Base-by-base conservation (phyloP, 192 early-diverging fungal genomes). In the Rhizophagus sp. region DNA sequence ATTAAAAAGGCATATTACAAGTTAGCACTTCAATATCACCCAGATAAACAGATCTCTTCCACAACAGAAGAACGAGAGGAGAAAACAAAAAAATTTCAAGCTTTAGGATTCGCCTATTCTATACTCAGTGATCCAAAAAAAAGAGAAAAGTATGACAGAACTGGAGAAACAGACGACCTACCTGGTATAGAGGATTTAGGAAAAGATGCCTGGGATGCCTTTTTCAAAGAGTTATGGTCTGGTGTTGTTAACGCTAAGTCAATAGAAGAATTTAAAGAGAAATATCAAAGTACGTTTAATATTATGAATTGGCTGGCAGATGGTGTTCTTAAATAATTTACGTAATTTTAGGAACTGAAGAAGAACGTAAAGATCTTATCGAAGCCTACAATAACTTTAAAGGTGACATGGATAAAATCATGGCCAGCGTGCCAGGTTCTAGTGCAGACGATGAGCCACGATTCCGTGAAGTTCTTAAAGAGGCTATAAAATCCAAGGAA, bases 1-100 rank as follows among this genome's bases (percentile, higher is more conserved):
- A 96, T 99, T 82, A 97, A 96, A 78, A 93, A 91, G 76, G 95
- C 97, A 25, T 98, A 92, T 85, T 90, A 96, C 75, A 94, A 93
- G 84, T 85, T 98, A 69, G 96, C 95, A n/a, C 90, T 97, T 80
- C 84, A 93, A 81, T 95, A 92, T 88, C 94, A 95, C 78, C 94
- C 94, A 19, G 94, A 95, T 73, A 93, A 91, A 74, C 93, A 93
- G 47, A 81, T 80, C 17, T 90, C 91, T 30, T 92, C 93, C 50
- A 83, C 92, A 78, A 81, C 85, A 15, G 88, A 92, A 75, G 85
- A 92, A 70, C 82, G 82, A 24, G 79, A 82, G 24, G 80, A 90
- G 64, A 89, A 88, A 19, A 95, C 94, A 0, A 79, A 83, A 19
- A 81, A 89, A 75, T 96, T 97, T 86, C 95, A 96, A 80, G 79